Percentiles rank a stretch among this genome's conserved stretches.
phyloP scores from a whole-genome alignment of 208 protist genomes.

The Leishmania guyanensis region DNA sequence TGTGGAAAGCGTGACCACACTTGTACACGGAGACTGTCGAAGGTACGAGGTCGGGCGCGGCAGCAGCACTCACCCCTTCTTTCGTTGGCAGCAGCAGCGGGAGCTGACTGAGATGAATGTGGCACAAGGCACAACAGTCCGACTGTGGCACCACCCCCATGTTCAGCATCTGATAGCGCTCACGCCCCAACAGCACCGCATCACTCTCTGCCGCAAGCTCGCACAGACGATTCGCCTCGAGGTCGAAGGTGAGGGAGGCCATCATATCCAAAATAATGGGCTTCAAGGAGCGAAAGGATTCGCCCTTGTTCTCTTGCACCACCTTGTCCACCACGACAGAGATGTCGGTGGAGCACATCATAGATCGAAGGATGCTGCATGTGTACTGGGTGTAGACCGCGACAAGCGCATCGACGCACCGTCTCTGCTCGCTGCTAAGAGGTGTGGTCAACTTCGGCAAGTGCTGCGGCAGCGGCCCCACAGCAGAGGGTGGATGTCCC shows the following conservation, averaged over 20 bases:
- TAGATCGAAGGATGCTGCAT: constrained; percentile 43
- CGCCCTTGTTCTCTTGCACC: constrained; percentile 52
- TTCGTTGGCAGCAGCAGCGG: neutral
- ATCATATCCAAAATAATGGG: constrained; percentile 68
- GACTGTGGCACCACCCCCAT: constrained; percentile 50
- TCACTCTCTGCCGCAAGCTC: constrained; percentile 52
- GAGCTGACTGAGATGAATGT: constrained; percentile 26
- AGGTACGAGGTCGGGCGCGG: constrained; percentile 1
- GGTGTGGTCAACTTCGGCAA: constrained; percentile 9
- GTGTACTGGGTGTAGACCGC: constrained; percentile 60
- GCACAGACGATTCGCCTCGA: constrained; percentile 55
- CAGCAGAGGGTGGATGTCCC: neutral
- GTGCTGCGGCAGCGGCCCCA: neutral
- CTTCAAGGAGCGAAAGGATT: constrained; percentile 61
- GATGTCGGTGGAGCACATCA: constrained; percentile 61
- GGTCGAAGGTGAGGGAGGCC: constrained; percentile 57
- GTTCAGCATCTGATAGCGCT: constrained; percentile 49
- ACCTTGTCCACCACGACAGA: constrained; percentile 52
- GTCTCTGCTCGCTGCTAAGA: constrained; percentile 15
- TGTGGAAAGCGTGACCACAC: constrained; percentile 84
- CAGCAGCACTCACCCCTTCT: neutral
- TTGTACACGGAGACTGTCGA: constrained; percentile 58
- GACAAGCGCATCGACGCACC: constrained; percentile 47
- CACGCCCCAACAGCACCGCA: constrained; percentile 38
- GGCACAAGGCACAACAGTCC: constrained; percentile 69